Conservation (phyloP, 2,329 filamentous ascomycete species). For the Cladosporium sp. region DNA sequence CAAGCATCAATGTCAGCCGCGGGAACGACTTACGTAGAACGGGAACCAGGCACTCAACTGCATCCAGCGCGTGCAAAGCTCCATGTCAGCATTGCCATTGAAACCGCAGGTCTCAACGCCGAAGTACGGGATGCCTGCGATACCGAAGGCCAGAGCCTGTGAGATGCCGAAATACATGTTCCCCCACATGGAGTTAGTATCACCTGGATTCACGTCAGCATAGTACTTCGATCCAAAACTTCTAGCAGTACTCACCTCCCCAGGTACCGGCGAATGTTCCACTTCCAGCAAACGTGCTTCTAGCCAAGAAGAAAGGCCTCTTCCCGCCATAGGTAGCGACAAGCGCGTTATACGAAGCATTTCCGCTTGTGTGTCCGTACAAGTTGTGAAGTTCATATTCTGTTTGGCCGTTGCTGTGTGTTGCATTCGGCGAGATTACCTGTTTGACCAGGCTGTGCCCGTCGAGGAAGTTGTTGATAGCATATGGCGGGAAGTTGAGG, state of each 20-base stretch:
- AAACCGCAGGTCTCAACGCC: conserved; percentile 25
- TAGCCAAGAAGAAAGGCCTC: conserved; percentile 75
- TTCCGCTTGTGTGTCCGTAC: conserved; percentile 19
- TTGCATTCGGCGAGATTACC: conserved; percentile 20
- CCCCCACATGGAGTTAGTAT: conserved; percentile 66
- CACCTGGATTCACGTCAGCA: conserved; percentile 27
- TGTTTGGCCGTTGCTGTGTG: conserved; percentile 22
- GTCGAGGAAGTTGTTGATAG: conserved; percentile 22
- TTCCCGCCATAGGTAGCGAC: conserved; percentile 58
- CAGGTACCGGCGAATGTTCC: conserved; percentile 74
- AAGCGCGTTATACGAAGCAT: conserved; percentile 21
- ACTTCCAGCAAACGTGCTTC: conserved; percentile 72
- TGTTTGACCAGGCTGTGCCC: conserved; percentile 22
- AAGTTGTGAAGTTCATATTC: conserved; percentile 25
- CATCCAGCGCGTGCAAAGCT: conserved; percentile 22
- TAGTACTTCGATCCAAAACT: not conserved
- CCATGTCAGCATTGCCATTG: conserved; percentile 20
- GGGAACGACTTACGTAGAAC: conserved; percentile 12
- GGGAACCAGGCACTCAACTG: conserved; percentile 26
- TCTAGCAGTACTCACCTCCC: not conserved
- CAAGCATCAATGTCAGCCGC: not conserved
- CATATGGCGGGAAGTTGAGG: conserved; percentile 23
- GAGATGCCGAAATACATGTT: conserved; percentile 24
- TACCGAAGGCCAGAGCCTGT: conserved; percentile 21
- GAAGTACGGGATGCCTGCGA: conserved; percentile 23